Conservation (phyloP, 2,329 filamentous ascomycete genomes). For the Fonsecaea erecta region DNA sequence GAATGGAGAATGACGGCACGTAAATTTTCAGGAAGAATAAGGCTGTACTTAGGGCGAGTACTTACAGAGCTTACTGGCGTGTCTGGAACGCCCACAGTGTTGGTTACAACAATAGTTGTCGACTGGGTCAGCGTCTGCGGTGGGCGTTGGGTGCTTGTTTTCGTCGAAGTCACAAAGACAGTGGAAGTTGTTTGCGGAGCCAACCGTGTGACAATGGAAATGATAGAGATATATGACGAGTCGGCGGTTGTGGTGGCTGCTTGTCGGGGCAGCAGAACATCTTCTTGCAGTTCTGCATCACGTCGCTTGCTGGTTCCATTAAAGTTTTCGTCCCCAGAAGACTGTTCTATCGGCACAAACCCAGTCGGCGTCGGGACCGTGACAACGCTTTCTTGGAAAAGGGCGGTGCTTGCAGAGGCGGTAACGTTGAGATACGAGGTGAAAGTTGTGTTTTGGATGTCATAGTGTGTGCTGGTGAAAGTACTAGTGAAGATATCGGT, state of each 20-base stretch:
- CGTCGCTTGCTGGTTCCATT: background rate
- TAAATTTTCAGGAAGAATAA: background rate
- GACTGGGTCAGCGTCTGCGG: background rate
- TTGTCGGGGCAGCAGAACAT: background rate
- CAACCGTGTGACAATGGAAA: constrained; percentile 6
- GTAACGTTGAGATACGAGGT: constrained; percentile 1
- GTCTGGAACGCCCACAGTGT: constrained; percentile 7
- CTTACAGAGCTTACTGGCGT: constrained; percentile 8
- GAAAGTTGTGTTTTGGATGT: background rate
- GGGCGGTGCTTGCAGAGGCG: background rate
- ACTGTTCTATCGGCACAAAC: constrained; percentile 5
- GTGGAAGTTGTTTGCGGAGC: constrained; percentile 5
- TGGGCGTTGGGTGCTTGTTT: constrained; percentile 5
- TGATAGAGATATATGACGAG: constrained; percentile 4
- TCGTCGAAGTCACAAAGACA: background rate
- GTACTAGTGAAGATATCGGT: constrained; percentile 10
- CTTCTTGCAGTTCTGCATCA: background rate
- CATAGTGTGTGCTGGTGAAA: constrained; percentile 3
- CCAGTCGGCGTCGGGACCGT: constrained; percentile 1
- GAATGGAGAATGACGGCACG: background rate
- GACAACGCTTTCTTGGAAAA: background rate
- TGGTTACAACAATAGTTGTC: constrained; percentile 2
- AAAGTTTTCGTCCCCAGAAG: constrained; percentile 5
- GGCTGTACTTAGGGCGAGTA: background rate
- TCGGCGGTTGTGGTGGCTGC: background rate